These are phyloP conservation scores for Gilbertella persicaria DNA, from an alignment of 371 early-diverging fungal genomes.

Conservation along the genomic window DNA sequence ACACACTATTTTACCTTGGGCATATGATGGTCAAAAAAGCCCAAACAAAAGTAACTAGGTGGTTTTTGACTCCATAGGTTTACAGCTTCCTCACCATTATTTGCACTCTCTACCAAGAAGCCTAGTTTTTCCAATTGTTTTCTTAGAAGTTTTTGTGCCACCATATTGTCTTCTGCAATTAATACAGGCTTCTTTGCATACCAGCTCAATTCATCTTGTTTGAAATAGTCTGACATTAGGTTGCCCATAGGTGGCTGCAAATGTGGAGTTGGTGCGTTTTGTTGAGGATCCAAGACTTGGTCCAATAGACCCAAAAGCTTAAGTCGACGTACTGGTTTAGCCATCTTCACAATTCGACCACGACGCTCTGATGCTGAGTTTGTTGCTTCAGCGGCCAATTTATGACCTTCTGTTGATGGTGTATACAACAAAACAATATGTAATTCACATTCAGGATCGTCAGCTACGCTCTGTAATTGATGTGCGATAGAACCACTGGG, in stretches of 20 bases:
- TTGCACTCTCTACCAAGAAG: slow-evolving; percentile 48
- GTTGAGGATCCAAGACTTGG: slow-evolving; percentile 33
- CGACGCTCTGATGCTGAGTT: slow-evolving; percentile 44
- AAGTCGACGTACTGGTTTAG: slow-evolving; percentile 57
- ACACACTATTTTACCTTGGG: slow-evolving; percentile 33
- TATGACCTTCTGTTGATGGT: slow-evolving; percentile 49
- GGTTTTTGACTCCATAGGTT: slow-evolving; percentile 38
- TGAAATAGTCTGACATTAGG: slow-evolving; percentile 42
- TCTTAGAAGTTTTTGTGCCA: slow-evolving; percentile 45
- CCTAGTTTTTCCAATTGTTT: slow-evolving; percentile 53
- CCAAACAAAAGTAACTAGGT: slow-evolving; percentile 38
- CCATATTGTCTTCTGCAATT: slow-evolving; percentile 55
- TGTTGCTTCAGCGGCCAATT: slow-evolving; percentile 43
- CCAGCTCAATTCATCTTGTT: slow-evolving; percentile 30
- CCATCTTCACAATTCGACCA: slow-evolving; percentile 52
- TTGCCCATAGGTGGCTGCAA: slow-evolving; percentile 13
- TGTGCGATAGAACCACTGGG: slow-evolving; percentile 39
- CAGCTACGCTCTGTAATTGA: slow-evolving; percentile 46
- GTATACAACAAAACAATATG: slow-evolving; percentile 48
- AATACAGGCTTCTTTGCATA: slow-evolving; percentile 41
- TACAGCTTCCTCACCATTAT: slow-evolving; percentile 52
- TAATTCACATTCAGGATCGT: slow-evolving; percentile 48
- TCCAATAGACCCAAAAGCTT: slow-evolving; percentile 48
- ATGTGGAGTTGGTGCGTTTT: slow-evolving; percentile 12
- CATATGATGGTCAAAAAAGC: slow-evolving; percentile 58